Evolutionary conservation across 2,329 filamentous ascomycete species (phyloP).

Genomic region (Aspergillus ruber): DNA sequence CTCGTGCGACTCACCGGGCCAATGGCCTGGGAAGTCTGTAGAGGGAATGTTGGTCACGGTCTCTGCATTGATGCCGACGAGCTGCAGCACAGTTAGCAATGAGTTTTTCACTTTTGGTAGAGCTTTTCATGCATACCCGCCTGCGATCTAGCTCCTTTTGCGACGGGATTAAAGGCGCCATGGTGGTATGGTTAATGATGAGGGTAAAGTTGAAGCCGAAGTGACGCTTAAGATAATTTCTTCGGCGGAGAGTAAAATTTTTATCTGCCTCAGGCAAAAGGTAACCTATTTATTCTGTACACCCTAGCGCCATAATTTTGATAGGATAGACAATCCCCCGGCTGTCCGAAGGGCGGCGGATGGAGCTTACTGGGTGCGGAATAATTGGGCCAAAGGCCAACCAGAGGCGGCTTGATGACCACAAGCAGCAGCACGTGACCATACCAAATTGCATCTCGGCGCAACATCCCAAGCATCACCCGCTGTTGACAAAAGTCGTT

Average conservation of each 20-base stretch:
- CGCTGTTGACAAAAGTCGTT: constrained; percentile 25
- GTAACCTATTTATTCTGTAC: constrained; percentile 13
- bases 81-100: constrained; percentile 44
- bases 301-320: not conserved
- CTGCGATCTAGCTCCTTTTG: constrained; percentile 39
- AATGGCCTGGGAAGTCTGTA: constrained; percentile 87
- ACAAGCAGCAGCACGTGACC: constrained; percentile 29
- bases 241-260: constrained; percentile 19
- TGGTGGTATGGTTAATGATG: constrained; percentile 19
- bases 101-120: not conserved
- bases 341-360: not conserved
- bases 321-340: not conserved
- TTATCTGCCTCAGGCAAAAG: constrained; percentile 21
- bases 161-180: constrained; percentile 39
- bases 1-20: constrained; percentile 75
- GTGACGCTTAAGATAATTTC: constrained; percentile 29
- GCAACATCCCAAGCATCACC: constrained; percentile 26
- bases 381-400: constrained; percentile 21
- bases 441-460: constrained; percentile 25
- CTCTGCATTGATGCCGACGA: constrained; percentile 80
- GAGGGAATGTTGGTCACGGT: constrained; percentile 84
- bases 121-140: constrained; percentile 27
- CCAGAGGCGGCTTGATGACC: constrained; percentile 31
- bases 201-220: constrained; percentile 15
- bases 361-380: constrained; percentile 7